Conservation (phyloP, 768 basidiomycete species). For the Mycena capillaripes region DNA sequence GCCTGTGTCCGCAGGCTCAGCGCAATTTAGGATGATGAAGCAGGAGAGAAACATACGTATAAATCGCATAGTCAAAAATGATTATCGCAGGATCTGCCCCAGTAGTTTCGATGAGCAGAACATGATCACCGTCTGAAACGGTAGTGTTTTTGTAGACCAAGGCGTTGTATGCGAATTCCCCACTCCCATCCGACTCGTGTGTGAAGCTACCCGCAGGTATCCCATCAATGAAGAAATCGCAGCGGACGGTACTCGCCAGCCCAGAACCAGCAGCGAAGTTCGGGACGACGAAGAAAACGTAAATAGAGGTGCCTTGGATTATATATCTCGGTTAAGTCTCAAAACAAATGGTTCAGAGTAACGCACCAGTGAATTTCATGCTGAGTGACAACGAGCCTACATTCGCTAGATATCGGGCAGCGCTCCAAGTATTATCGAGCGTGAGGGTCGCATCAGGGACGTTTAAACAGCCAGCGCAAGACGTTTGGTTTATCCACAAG, state of each 20-base stretch:
- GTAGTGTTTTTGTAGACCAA: conserved; percentile 33
- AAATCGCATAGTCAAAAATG: conserved; percentile 39
- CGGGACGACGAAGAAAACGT: conserved; percentile 37
- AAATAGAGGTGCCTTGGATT: conserved; percentile 36
- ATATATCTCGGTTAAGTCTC: neutral
- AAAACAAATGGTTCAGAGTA: neutral
- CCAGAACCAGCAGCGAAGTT: conserved; percentile 30
- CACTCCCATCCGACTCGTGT: conserved; percentile 32
- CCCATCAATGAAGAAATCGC: conserved; percentile 37
- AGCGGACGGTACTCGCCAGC: conserved; percentile 15
- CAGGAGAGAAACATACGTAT: conserved; percentile 34
- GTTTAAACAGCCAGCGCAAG: conserved; percentile 26
- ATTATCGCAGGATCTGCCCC: conserved; percentile 29
- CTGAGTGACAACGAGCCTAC: conserved; percentile 27
- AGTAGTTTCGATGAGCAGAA: conserved; percentile 34
- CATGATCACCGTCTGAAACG: conserved; percentile 33
- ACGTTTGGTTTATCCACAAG: conserved; percentile 31
- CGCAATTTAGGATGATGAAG: neutral
- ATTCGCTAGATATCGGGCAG: conserved; percentile 27
- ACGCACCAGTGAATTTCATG: conserved; percentile 34
- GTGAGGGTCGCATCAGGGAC: conserved; percentile 20
- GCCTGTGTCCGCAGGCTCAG: neutral
- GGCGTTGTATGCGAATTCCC: conserved; percentile 26
- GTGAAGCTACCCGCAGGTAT: conserved; percentile 28
- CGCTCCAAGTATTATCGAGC: conserved; percentile 35